Base-by-base conservation (phyloP, 345 rosid genomes). In the Zanthoxylum bungeanum region DNA sequence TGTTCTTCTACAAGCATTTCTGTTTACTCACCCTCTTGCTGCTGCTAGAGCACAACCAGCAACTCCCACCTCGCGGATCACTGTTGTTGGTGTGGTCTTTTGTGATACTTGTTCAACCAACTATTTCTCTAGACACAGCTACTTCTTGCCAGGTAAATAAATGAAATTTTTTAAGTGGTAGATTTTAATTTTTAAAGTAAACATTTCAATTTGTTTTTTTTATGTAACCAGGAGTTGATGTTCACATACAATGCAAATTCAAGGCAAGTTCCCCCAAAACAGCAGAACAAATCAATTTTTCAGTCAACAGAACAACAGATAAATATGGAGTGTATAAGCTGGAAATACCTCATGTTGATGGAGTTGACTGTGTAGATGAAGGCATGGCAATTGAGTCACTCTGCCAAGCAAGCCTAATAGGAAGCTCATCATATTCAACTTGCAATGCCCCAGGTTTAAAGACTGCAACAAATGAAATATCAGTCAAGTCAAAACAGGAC, bases 131-230 rank as follows among this genome's bases (percentile, higher is more conserved):
- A n/a, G n/a, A n/a, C n/a, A n/a, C n/a, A 92, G 95, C 82, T 91
- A 86, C 78, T 91, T 93, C 89, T 82, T 91, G 83, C 91, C 90
- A 80, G 98, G 98, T 93, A 78, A 65, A 7, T n/a, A n/a, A n/a
- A n/a, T n/a, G n/a, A n/a, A n/a, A n/a, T n/a, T n/a, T n/a, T n/a
- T n/a, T n/a, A n/a, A n/a, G n/a, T 65, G 27, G 2, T 7, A 14
- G 24, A 12, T 34, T 60, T 55, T 40, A 17, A 34, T 40, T 53
- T 42, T 3, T 30, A n/a, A n/a, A n/a, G n/a, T 40, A n/a, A n/a
- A n/a, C n/a, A n/a, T n/a, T n/a, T n/a, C n/a, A n/a, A n/a, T n/a
- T n/a, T n/a, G n/a, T n/a, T n/a, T n/a, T 2, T 52, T 68, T 12
- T 25, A 40, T 28, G 56, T 66, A 57, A 68, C 53, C 72, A 88